These are phyloP conservation scores for Sarocladiaceae sp. DNA, from an alignment of 2,329 filamentous ascomycete species.

Conservation along the genomic window DNA sequence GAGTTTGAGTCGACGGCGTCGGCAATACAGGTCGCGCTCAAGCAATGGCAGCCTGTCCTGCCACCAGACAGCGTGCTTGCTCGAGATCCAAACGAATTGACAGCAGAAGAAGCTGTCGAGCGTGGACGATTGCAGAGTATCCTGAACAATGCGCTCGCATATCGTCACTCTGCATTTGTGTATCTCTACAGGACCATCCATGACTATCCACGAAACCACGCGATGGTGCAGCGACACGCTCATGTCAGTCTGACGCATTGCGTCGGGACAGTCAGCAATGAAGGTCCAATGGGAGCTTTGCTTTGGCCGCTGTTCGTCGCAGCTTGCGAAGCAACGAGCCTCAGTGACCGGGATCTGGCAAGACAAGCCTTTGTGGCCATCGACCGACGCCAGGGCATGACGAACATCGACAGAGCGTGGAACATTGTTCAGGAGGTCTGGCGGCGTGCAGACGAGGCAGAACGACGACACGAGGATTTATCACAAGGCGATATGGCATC, in stretches of 20 bases:
- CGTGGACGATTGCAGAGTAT: constrained; percentile 47
- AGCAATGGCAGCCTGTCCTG: constrained; percentile 50
- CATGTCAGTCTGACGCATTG: constrained; percentile 49
- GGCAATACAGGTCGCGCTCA: constrained; percentile 51
- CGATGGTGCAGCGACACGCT: constrained; percentile 49
- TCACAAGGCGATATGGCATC: neutral
- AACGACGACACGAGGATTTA: constrained; percentile 13
- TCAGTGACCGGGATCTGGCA: constrained; percentile 47
- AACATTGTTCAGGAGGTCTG: constrained; percentile 59
- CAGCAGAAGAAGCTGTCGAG: constrained; percentile 25
- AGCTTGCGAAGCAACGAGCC: constrained; percentile 51
- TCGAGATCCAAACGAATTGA: constrained; percentile 19
- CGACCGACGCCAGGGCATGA: constrained; percentile 58
- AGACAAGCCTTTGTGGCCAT: constrained; percentile 47
- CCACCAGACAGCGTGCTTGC: constrained; percentile 30
- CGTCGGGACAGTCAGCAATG: constrained; percentile 47
- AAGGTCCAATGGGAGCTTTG: constrained; percentile 59
- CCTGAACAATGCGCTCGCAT: constrained; percentile 55
- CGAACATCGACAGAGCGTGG: constrained; percentile 59
- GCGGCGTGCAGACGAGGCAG: constrained; percentile 43
- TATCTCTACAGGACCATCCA: constrained; percentile 54
- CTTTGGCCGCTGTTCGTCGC: constrained; percentile 63
- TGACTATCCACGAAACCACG: constrained; percentile 39
- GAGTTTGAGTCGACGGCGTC: constrained; percentile 48
- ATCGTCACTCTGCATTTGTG: constrained; percentile 54